Percentiles rank a stretch among this genome's conserved stretches.
Conservation (phyloP, 2,329 filamentous ascomycete species). For the Pyrenochaeta sp. region DNA sequence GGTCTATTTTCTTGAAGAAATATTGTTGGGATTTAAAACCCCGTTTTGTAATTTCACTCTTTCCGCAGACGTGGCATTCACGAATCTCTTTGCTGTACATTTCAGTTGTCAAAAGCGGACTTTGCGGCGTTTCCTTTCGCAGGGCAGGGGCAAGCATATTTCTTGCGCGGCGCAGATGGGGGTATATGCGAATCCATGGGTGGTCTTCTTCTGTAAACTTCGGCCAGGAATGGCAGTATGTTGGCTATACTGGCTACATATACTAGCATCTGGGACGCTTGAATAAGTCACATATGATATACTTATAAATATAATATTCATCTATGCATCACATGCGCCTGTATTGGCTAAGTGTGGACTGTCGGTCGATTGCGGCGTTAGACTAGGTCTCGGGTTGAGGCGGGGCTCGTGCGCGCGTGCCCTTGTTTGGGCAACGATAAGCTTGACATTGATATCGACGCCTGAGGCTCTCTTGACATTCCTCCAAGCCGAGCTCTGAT, state of each 20-base stretch:
- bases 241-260: slow-evolving; percentile 5
- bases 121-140: slow-evolving; percentile 14
- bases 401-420: slow-evolving; percentile 4
- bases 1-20: background rate
- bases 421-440: slow-evolving; percentile 4
- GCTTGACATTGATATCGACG: slow-evolving; percentile 1
- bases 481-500: slow-evolving; percentile 15
- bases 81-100: slow-evolving; percentile 38
- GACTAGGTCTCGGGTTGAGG: background rate
- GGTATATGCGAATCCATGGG: background rate
- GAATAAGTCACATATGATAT: too few species aligned
- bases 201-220: slow-evolving; percentile 1
- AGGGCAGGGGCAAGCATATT: background rate
- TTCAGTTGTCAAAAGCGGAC: slow-evolving; percentile 21
- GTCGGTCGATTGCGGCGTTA: background rate
- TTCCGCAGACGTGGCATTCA: slow-evolving; percentile 15
- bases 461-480: slow-evolving; percentile 11
- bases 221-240: background rate
- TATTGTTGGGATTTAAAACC: background rate
- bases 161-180: slow-evolving; percentile 11
- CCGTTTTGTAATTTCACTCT: slow-evolving; percentile 12
- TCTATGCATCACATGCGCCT: too few species aligned
- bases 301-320: too few species aligned
- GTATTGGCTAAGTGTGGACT: too few species aligned
- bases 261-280: slow-evolving; percentile 14